Percentiles rank a stretch among this genome's conserved stretches.
phyloP scores from a whole-genome alignment of 1,284 basidiomycete species.

The Moniliophthora roreri region DNA sequence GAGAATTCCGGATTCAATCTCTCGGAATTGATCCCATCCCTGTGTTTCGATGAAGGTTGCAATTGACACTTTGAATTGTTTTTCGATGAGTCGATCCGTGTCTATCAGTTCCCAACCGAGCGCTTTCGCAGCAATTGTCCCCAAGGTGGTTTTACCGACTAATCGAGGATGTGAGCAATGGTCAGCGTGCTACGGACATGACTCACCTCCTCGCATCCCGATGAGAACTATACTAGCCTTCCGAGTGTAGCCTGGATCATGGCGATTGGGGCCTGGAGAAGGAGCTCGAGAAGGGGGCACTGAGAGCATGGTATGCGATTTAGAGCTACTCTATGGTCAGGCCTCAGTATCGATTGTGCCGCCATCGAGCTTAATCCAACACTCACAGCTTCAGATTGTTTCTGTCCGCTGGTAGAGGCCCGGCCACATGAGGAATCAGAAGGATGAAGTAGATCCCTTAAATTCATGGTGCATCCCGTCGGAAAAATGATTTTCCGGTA shows the following conservation, averaged over 20 bases:
- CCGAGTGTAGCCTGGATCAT: constrained; percentile 15
- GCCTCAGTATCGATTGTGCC: not conserved
- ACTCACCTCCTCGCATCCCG: constrained; percentile 25
- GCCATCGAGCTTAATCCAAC: too few species aligned
- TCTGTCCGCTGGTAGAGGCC: too few species aligned
- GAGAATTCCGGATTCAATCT: constrained; percentile 23
- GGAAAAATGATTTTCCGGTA: not conserved
- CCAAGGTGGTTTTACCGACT: constrained; percentile 29
- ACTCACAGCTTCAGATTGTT: too few species aligned
- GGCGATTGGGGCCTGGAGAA: constrained; percentile 14
- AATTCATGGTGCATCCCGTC: not conserved
- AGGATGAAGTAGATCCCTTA: not conserved
- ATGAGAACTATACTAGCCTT: constrained; percentile 28
- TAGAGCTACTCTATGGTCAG: not conserved
- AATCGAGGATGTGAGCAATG: not conserved
- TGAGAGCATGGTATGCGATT: constrained; percentile 15
- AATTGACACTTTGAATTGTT: constrained; percentile 18
- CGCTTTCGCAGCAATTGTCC: constrained; percentile 23
- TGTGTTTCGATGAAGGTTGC: constrained; percentile 18
- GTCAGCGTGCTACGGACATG: not conserved
- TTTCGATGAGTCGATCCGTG: constrained; percentile 24
- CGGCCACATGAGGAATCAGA: not conserved
- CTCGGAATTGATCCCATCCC: constrained; percentile 23
- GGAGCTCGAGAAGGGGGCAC: constrained; percentile 20
- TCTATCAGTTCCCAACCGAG: constrained; percentile 27